phyloP scores from a whole-genome alignment of 2,329 filamentous ascomycete genomes.

The Incumbomyces lentus region DNA sequence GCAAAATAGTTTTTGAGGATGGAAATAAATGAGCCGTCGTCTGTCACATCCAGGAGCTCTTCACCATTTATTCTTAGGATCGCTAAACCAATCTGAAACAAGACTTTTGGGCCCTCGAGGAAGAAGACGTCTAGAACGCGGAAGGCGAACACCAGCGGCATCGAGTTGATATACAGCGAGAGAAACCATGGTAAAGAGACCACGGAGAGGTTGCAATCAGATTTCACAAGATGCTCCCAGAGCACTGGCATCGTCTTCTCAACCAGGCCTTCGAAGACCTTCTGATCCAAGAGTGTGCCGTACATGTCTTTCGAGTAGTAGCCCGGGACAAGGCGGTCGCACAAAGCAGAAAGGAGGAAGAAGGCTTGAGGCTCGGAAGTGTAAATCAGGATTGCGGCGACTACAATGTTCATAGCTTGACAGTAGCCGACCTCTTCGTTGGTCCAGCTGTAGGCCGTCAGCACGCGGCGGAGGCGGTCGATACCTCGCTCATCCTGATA shows the following conservation, averaged over 20 bases:
- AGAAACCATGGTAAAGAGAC: constrained; percentile 97
- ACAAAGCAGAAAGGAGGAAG: constrained; percentile 81
- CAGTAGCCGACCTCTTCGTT: constrained; percentile 95
- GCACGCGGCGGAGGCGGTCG: constrained; percentile 71
- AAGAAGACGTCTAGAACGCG: constrained; percentile 96
- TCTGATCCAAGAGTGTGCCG: constrained; percentile 88
- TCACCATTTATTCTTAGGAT: constrained; percentile 96
- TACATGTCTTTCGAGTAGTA: constrained; percentile 99
- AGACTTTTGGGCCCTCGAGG: constrained; percentile 89
- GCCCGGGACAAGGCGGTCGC: constrained; percentile 83
- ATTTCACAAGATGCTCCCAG: constrained; percentile 96
- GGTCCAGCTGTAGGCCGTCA: constrained; percentile 96
- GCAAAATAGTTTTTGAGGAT: constrained; percentile 92
- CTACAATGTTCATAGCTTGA: constrained; percentile 99
- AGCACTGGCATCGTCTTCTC: constrained; percentile 97
- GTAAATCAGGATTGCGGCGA: constrained; percentile 95
- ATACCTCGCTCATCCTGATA: constrained; percentile 97
- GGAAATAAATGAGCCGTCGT: constrained; percentile 94
- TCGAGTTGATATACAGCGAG: constrained; percentile 97
- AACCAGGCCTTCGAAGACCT: constrained; percentile 95
- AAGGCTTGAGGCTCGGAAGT: constrained; percentile 96
- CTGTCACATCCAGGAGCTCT: constrained; percentile 80
- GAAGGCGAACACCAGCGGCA: constrained; percentile 96
- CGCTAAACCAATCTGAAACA: constrained; percentile 95
- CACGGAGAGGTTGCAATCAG: constrained; percentile 91